These are phyloP conservation scores for Helianthus tuberosus DNA, from an alignment of 129 eudicot genomes.

Conservation along the genomic window DNA sequence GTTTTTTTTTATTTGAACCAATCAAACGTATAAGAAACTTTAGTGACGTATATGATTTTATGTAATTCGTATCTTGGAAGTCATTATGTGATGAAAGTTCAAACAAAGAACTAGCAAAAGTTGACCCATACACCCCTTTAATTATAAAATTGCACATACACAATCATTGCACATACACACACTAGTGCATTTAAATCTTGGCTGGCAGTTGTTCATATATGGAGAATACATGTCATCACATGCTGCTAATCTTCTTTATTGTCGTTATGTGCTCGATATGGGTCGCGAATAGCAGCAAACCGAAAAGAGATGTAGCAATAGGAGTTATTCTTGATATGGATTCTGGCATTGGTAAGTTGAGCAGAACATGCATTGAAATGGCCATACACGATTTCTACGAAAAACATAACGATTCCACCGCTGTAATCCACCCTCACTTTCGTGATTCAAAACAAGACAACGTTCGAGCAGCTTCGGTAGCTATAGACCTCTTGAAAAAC, in stretches of 20 bases:
- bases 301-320: slow-evolving; percentile 5
- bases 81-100: background rate
- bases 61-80: background rate
- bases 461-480: slow-evolving; percentile 53
- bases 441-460: slow-evolving; percentile 44
- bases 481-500: slow-evolving; percentile 47
- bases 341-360: slow-evolving; percentile 31
- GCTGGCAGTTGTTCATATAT: background rate
- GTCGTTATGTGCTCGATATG: background rate
- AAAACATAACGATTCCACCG: slow-evolving; percentile 14
- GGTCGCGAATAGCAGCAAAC: background rate
- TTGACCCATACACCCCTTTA: background rate
- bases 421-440: slow-evolving; percentile 30
- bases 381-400: slow-evolving; percentile 44
- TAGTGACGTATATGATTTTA: background rate
- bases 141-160: background rate
- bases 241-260: background rate
- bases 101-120: background rate
- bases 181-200: background rate
- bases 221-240: background rate
- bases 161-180: too few relatives aligned
- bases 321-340: slow-evolving; percentile 47
- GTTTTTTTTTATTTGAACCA: background rate
- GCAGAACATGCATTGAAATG: slow-evolving; percentile 39
- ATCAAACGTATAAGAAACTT: background rate